Conservation (phyloP, 768 basidiomycete genomes). For the Tricholoma bakamatsutake region DNA sequence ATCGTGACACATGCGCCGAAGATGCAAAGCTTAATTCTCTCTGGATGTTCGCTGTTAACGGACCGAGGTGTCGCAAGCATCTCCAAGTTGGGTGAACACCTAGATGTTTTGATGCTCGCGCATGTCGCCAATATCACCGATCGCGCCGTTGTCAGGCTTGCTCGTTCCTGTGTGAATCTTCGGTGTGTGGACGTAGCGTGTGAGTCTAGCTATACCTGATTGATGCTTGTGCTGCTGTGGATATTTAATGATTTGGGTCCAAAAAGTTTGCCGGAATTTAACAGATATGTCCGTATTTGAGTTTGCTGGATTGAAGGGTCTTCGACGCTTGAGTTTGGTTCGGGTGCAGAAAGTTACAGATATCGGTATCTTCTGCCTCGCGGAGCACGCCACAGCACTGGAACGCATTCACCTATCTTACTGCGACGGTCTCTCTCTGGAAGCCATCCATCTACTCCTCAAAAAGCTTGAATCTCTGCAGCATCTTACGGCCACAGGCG, state of each 20-base stretch:
- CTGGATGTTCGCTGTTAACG: constrained; percentile 73
- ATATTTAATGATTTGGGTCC: constrained; percentile 1
- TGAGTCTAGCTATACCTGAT: constrained; percentile 34
- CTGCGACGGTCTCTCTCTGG: constrained; percentile 75
- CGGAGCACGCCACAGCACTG: constrained; percentile 61
- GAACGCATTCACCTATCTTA: constrained; percentile 85
- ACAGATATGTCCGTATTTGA: constrained; percentile 86
- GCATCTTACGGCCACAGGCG: constrained; percentile 76
- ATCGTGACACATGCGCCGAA: constrained; percentile 70
- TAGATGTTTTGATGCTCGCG: constrained; percentile 77
- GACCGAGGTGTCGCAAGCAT: constrained; percentile 66
- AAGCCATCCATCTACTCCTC: constrained; percentile 67
- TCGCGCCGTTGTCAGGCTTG: constrained; percentile 58
- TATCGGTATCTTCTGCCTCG: constrained; percentile 72
- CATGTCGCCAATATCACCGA: constrained; percentile 83
- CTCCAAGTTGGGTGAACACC: constrained; percentile 61
- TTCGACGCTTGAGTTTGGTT: constrained; percentile 76
- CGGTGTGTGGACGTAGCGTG: constrained; percentile 85
- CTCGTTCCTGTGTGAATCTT: constrained; percentile 64
- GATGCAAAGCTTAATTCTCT: constrained; percentile 70
- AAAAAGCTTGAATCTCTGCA: constrained; percentile 53
- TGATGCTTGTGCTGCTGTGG: constrained; percentile 3
- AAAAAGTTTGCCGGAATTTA: constrained; percentile 68
- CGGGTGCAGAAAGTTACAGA: constrained; percentile 82
- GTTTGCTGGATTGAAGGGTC: constrained; percentile 58